Evolutionary conservation across 2,329 filamentous ascomycete species (phyloP).

Genomic region (Clarireedia monteithiana): DNA sequence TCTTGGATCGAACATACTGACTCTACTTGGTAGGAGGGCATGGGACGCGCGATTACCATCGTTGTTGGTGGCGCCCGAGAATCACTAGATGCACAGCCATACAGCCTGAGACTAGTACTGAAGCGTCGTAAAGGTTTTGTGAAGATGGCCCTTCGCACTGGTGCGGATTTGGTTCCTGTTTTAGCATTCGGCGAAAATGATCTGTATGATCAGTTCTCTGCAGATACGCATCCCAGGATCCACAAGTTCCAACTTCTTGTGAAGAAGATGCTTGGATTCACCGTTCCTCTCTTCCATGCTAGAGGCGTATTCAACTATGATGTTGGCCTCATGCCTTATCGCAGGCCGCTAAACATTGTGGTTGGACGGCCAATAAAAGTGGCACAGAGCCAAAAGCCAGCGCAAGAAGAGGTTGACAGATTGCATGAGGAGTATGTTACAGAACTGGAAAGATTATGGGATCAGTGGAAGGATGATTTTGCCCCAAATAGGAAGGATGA

Average conservation of each 20-base stretch:
- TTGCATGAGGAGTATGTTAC: slow-evolving; percentile 72
- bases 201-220: slow-evolving; percentile 82
- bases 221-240: slow-evolving; percentile 68
- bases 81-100: slow-evolving; percentile 79
- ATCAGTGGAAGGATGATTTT: slow-evolving; percentile 72
- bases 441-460: slow-evolving; percentile 67
- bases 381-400: slow-evolving; percentile 52
- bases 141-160: slow-evolving; percentile 83
- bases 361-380: slow-evolving; percentile 77
- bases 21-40: slow-evolving; percentile 51
- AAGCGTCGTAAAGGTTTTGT: slow-evolving; percentile 84
- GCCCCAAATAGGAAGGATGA: slow-evolving; percentile 54
- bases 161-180: slow-evolving; percentile 90
- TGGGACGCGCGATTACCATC: slow-evolving; percentile 94
- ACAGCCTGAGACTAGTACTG: slow-evolving; percentile 68
- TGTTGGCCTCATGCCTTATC: slow-evolving; percentile 91
- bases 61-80: slow-evolving; percentile 90
- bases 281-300: slow-evolving; percentile 82
- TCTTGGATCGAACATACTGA: neutral
- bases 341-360: slow-evolving; percentile 79
- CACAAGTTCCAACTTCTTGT: slow-evolving; percentile 76
- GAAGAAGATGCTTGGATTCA: slow-evolving; percentile 85
- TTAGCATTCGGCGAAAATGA: slow-evolving; percentile 94
- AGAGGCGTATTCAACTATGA: slow-evolving; percentile 96
- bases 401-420: slow-evolving; percentile 68